phyloP scores from a whole-genome alignment of 768 basidiomycete genomes.

The Cubamyces lactineus region DNA sequence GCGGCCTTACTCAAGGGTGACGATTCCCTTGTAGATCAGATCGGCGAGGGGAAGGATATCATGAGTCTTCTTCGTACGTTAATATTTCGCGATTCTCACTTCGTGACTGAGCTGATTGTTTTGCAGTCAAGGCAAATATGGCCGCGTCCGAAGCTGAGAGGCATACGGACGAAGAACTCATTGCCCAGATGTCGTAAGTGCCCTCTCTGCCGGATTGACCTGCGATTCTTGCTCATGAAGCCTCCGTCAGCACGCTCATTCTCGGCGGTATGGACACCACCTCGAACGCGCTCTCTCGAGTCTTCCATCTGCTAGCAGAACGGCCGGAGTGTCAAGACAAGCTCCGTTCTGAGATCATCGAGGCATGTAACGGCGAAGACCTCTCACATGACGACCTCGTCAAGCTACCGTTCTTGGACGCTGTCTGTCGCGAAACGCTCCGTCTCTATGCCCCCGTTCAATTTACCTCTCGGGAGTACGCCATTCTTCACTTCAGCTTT shows the following conservation, averaged over 20 bases:
- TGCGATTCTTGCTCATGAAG: too few relatives aligned
- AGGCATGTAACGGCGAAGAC: conserved; percentile 34
- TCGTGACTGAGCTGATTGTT: not conserved
- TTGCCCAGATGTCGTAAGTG: conserved; percentile 25
- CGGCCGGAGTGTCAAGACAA: conserved; percentile 38
- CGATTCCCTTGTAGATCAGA: conserved; percentile 32
- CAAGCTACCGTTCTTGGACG: conserved; percentile 63
- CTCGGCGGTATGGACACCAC: conserved; percentile 32
- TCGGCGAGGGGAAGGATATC: conserved; percentile 47
- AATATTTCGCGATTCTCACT: too few relatives aligned
- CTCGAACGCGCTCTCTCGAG: conserved; percentile 23
- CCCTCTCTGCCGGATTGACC: not conserved
- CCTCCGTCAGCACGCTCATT: conserved; percentile 23
- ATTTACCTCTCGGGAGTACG: conserved; percentile 1
- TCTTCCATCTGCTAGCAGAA: conserved; percentile 28
- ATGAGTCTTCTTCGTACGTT: conserved; percentile 50
- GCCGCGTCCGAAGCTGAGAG: conserved; percentile 13
- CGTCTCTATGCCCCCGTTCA: conserved; percentile 42
- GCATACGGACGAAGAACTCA: conserved; percentile 17
- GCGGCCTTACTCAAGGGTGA: conserved; percentile 32
- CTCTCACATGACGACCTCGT: conserved; percentile 27
- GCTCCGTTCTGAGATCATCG: conserved; percentile 22
- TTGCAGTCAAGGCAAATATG: conserved; percentile 28
- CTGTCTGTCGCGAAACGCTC: conserved; percentile 59
- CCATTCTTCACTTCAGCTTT: conserved; percentile 23